phyloP scores from a whole-genome alignment of 768 basidiomycete species.

The Dacryopinax primogenitus region DNA sequence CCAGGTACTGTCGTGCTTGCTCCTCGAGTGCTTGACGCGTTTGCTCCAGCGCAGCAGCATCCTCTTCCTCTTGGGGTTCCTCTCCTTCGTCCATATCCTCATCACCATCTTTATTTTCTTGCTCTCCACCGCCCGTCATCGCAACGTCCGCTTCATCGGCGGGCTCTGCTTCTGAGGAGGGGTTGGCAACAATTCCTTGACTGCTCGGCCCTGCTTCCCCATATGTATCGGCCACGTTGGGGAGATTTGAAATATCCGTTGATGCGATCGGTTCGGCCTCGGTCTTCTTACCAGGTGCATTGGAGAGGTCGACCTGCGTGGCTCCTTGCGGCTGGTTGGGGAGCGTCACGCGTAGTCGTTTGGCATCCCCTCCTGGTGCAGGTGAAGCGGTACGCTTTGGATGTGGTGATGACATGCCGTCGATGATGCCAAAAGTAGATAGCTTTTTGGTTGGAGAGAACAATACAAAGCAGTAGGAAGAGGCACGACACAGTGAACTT shows the following conservation, averaged over 20 bases:
- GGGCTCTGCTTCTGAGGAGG: background rate
- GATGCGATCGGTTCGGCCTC: constrained; percentile 76
- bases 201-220: constrained; percentile 9
- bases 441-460: no score
- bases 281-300: constrained; percentile 70
- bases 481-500: background rate
- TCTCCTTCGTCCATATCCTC: constrained; percentile 33
- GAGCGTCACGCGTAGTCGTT: constrained; percentile 4
- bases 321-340: constrained; percentile 40
- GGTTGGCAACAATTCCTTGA: background rate
- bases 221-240: constrained; percentile 18
- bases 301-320: constrained; percentile 61
- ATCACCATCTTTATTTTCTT: constrained; percentile 62
- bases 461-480: no score
- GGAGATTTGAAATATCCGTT: constrained; percentile 66
- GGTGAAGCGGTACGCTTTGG: background rate
- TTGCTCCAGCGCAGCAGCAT: constrained; percentile 63
- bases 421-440: no score
- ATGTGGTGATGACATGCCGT: constrained; percentile 8
- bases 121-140: constrained; percentile 21
- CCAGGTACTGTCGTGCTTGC: constrained; percentile 86
- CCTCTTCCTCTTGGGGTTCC: constrained; percentile 72
- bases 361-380: constrained; percentile 1
- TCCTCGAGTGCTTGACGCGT: constrained; percentile 68
- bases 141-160: background rate